These are phyloP conservation scores for Colletotrichum sp. DNA, from an alignment of 2,329 filamentous ascomycete genomes.

Conservation along the genomic window DNA sequence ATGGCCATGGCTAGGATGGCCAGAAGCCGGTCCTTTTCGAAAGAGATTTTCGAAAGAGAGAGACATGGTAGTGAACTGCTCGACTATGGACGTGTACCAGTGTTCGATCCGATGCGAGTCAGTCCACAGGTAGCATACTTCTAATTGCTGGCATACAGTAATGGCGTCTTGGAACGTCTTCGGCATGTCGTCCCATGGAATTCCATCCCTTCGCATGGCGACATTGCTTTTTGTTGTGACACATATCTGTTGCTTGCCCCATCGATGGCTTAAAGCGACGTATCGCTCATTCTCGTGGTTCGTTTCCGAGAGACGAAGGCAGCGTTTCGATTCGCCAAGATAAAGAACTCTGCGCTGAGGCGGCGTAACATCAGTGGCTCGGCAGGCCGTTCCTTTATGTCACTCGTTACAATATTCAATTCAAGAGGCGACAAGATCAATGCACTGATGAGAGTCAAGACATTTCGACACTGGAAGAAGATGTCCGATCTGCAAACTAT, in stretches of 20 bases:
- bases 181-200: neutral
- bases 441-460: neutral
- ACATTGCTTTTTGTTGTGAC: neutral
- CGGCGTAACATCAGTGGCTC: neutral
- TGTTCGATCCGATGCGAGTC: slow-evolving; percentile 8
- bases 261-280: slow-evolving; percentile 24
- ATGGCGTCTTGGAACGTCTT: slow-evolving; percentile 24
- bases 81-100: neutral
- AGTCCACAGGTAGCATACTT: slow-evolving; percentile 26
- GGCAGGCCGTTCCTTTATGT: neutral
- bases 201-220: neutral
- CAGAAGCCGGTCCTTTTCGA: neutral
- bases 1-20: neutral
- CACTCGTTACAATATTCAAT: neutral
- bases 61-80: neutral
- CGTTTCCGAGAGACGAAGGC: neutral
- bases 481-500: neutral
- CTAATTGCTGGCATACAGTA: slow-evolving; percentile 11
- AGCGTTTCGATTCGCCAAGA: neutral
- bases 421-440: neutral
- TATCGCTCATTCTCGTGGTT: neutral
- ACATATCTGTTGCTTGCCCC: slow-evolving; percentile 1
- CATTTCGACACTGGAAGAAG: neutral
- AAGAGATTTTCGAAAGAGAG: neutral
- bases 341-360: neutral